phyloP scores from a whole-genome alignment of 331 rosid genomes.

The Acacia concinna region DNA sequence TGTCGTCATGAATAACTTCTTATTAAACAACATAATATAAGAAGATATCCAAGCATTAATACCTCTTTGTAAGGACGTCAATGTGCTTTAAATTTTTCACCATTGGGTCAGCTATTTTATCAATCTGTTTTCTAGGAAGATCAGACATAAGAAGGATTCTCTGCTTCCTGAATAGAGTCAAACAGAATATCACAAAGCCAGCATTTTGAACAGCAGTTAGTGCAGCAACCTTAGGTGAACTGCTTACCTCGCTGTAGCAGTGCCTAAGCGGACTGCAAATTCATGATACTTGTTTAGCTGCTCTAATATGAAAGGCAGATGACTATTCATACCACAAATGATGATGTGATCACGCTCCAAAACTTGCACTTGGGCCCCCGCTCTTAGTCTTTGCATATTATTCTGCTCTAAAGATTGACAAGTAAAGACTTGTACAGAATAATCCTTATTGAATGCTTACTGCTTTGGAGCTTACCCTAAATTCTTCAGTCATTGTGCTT shows the following conservation, averaged over 20 bases:
- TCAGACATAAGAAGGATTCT: constrained; percentile 95
- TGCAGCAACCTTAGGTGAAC: constrained; percentile 29
- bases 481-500: constrained; percentile 95
- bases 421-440: constrained; percentile 33
- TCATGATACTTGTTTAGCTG: constrained; percentile 91
- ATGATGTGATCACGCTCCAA: constrained; percentile 92
- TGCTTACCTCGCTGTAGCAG: constrained; percentile 90
- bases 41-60: constrained; percentile 40
- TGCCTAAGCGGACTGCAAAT: constrained; percentile 88
- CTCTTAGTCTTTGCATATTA: constrained; percentile 91
- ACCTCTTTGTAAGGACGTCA: constrained; percentile 92
- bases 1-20: background rate
- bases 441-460: constrained; percentile 24
- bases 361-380: constrained; percentile 96
- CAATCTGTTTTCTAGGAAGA: constrained; percentile 95
- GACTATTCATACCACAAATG: constrained; percentile 89
- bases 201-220: constrained; percentile 30
- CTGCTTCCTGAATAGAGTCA: constrained; percentile 69
- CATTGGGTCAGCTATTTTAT: constrained; percentile 71
- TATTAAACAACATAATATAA: background rate
- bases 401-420: constrained; percentile 52
- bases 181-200: constrained; percentile 35
- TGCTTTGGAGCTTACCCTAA: constrained; percentile 69
- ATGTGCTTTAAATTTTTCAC: constrained; percentile 81
- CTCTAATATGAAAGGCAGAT: constrained; percentile 79